Evolutionary conservation across 2,329 filamentous ascomycete genomes (phyloP), one percentile per base, ranked within the genome.

Genomic region (Phialophora verrucosa): DNA sequence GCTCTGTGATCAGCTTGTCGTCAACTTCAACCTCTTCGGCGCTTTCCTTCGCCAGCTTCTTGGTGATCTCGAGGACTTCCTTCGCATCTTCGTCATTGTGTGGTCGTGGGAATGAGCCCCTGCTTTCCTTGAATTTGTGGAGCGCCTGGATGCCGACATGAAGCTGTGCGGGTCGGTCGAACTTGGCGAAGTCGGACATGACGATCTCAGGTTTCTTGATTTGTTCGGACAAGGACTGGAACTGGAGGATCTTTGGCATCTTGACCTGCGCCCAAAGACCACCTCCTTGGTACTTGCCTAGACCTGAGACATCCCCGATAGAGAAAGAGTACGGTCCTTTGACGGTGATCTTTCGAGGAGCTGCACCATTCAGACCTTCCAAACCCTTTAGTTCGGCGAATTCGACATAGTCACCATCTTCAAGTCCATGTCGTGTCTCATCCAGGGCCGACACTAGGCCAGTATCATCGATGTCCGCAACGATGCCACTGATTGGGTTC

Each of bases 311-410:
- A 77, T 97, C 92, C 50, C 94, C 95, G 73, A 99, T 97, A 14
- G 92, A 95, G 80, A 99, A 99, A 8, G 93, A 97, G 78, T 98
- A 99, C 3, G 95, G 95, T 0, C 91, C 95, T 82, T 96, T 97
- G 58, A 97, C 93, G 3, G 90, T 92, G 68, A 99, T 87, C 82
- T 97, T 97, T 72, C 91, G 88, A 58, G 95, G 94, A 69, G 92
- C 91, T 53, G 87, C 86, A 73, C 87, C 87, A 77, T 99, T 99
- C 69, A 99, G 80, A 5, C 80, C 88, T 68, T 97, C 93, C 91
- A 99, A 92, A 25, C 95, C 95, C 81, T 95, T 88, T 25, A 99
- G 78, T 77, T 99, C 95, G 2, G 91, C 90, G 78, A 99, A 99
- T 8, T 92, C 97, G 63, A 99, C 93, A 77, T 90, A 97, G 77